Percentiles rank a stretch among this genome's conserved stretches.
phyloP scores from a whole-genome alignment of 169 alveolate genomes.

The Ichthyophthirius multifiliis region DNA sequence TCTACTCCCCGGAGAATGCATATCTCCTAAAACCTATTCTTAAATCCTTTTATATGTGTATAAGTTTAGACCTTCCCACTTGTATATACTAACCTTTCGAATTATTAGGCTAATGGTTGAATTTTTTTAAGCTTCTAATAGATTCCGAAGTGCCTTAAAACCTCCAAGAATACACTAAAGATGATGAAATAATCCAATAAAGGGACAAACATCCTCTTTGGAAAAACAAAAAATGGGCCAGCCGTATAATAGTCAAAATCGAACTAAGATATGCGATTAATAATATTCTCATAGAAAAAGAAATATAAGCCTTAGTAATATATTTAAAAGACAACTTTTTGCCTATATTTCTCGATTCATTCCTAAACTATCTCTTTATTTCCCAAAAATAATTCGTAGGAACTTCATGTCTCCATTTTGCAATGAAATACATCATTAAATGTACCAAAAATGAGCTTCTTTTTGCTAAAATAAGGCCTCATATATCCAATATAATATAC shows the following conservation, averaged over 20 bases:
- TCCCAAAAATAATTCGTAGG: slow-evolving; percentile 31
- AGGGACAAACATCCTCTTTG: slow-evolving; percentile 38
- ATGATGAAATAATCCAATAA: slow-evolving; percentile 12
- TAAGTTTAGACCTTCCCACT: slow-evolving; percentile 26
- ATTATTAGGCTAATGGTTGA: slow-evolving; percentile 25
- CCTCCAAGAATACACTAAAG: slow-evolving; percentile 24
- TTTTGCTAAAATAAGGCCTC: slow-evolving; percentile 16
- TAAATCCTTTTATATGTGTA: slow-evolving; percentile 41
- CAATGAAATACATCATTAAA: slow-evolving; percentile 21
- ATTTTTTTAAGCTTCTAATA: slow-evolving; percentile 35
- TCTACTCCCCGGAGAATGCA: slow-evolving; percentile 16
- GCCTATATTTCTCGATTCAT: slow-evolving; percentile 12
- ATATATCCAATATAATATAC: slow-evolving; percentile 20
- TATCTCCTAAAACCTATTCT: slow-evolving; percentile 13
- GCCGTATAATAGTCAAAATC: slow-evolving; percentile 16
- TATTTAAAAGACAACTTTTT: neutral
- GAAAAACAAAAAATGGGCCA: slow-evolving; percentile 45
- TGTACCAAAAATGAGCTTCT: neutral
- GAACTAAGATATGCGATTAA: slow-evolving; percentile 30
- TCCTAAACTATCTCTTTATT: neutral
- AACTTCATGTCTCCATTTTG: slow-evolving; percentile 23
- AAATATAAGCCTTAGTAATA: slow-evolving; percentile 6
- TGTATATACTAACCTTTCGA: slow-evolving; percentile 7
- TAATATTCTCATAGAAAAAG: slow-evolving; percentile 20
- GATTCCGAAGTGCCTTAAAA: slow-evolving; percentile 34